Base-by-base conservation (phyloP, 1,139 yeast species). In the Yamadazyma atmosphaerica region DNA sequence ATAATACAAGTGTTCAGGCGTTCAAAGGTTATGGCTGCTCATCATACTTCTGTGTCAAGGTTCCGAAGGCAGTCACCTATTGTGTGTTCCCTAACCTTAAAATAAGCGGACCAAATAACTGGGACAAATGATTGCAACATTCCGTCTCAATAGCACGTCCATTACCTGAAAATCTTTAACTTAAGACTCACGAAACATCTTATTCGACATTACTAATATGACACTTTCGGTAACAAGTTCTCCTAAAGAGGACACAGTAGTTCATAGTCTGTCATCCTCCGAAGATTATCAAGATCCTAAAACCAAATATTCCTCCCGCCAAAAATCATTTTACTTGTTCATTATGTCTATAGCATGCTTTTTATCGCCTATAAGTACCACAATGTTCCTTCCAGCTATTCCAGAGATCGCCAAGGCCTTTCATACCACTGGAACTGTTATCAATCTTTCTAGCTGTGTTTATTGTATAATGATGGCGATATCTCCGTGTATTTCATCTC, bases 361-460 rank as follows among this genome's bases (percentile, higher is more conserved):
- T 36, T 47, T 72, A 19, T 62, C 77, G 0, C 77, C 79, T 1
- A 43, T 68, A 38, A 57, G 68, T 7, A 60, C 70, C 3, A 54
- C 69, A 44, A 65, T 75, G 3, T 67, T 70, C 42, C 52, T 74
- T 14, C 79, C 80, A 2, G 79, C 79, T 0, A 71, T 74, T 7
- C 61, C 75, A 2, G 65, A 62, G 34, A 68, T 74, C 32, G 74
- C 80, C 1, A 46, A 50, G 2, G 52, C 55, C 29, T 68, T 73
- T 46, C 43, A 66, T 39, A 72, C 79, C 14, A 63, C 77, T 1
- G 69, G 72, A 11, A 61, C 65, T 10, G 52, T 72, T 11, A 67
- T 75, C 44, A 72, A 69, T 40, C 52, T 71, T 6, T 63, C 80
- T 4, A 74, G 68, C 48, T 75, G 78, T 1, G 62, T 70, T 2